Conservation (phyloP, 139 green algal species). For the Micromonas pusilla region DNA sequence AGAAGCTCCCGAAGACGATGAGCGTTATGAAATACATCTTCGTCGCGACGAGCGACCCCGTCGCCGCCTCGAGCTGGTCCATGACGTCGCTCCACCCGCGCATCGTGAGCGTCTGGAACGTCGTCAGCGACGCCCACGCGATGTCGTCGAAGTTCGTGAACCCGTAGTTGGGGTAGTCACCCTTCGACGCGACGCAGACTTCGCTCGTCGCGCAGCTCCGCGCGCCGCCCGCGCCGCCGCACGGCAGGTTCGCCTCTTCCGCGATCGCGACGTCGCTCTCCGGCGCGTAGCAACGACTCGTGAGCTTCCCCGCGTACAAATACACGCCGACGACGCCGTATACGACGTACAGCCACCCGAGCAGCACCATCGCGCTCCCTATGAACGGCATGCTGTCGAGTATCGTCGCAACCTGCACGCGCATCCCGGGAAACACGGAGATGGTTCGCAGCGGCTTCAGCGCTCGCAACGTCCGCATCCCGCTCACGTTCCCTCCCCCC, state of each 20-base stretch:
- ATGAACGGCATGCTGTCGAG: conserved; percentile 38
- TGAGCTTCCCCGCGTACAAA: conserved; percentile 39
- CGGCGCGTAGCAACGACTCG: conserved; percentile 6
- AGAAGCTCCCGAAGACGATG: conserved; percentile 25
- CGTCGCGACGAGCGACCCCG: not conserved
- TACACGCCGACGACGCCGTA: conserved; percentile 50
- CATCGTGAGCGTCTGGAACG: conserved; percentile 34
- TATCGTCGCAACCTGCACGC: conserved; percentile 39
- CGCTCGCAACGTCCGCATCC: conserved; percentile 12
- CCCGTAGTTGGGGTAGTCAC: conserved; percentile 14
- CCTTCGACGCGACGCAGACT: conserved; percentile 12
- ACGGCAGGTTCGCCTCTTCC: not conserved
- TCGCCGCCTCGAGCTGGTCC: not conserved
- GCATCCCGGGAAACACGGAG: conserved; percentile 28
- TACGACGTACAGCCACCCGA: conserved; percentile 34
- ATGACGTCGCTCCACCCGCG: conserved; percentile 26
- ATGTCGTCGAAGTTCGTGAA: conserved; percentile 36
- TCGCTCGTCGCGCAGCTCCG: not conserved
- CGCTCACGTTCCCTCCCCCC: conserved; percentile 10
- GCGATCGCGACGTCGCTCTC: not conserved
- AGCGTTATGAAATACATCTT: conserved; percentile 18
- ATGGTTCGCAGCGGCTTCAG: conserved; percentile 30
- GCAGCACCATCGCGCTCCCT: conserved; percentile 37
- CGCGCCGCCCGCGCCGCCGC: not conserved
- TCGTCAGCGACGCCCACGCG: conserved; percentile 18